Percentiles rank a stretch among this genome's conserved stretches.
These are phyloP conservation scores for Paracamarosporium sp. DNA, from an alignment of 2,329 filamentous ascomycete species.

Conservation along the genomic window DNA sequence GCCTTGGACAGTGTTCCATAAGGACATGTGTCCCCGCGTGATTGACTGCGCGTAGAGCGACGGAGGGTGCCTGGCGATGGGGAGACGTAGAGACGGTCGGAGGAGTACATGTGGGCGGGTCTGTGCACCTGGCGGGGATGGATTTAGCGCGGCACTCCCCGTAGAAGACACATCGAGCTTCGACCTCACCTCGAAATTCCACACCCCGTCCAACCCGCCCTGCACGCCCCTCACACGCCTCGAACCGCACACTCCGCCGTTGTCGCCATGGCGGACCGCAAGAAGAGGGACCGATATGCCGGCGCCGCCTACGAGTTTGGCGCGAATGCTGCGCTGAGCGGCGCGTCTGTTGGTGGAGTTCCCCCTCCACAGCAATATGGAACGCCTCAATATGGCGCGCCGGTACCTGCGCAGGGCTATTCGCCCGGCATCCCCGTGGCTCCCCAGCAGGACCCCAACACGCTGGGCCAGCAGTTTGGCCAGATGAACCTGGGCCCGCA, in stretches of 20 bases:
- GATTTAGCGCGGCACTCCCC: conserved; percentile 37
- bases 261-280: conserved; percentile 41
- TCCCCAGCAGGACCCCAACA: conserved; percentile 61
- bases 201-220: conserved; percentile 7
- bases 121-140: conserved; percentile 8
- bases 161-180: conserved; percentile 46
- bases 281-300: conserved; percentile 96
- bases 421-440: conserved; percentile 23
- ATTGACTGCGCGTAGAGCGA: not conserved
- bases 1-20: not conserved
- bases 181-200: conserved; percentile 32
- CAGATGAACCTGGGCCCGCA: conserved; percentile 74
- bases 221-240: conserved; percentile 15
- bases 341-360: conserved; percentile 53
- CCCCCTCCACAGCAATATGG: conserved; percentile 17
- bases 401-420: conserved; percentile 48
- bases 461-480: conserved; percentile 81
- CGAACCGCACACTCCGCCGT: conserved; percentile 16
- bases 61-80: not conserved
- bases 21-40: not conserved
- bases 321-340: conserved; percentile 68
- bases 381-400: conserved; percentile 25
- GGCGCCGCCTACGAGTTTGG: conserved; percentile 95
- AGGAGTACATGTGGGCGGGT: conserved; percentile 8
- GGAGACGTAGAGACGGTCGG: conserved; percentile 8